A percentile compares a stretch with the other conserved stretches of the same genome.
phyloP scores from a whole-genome alignment of 306 rosid species.

The Phaseolus lunatus region DNA sequence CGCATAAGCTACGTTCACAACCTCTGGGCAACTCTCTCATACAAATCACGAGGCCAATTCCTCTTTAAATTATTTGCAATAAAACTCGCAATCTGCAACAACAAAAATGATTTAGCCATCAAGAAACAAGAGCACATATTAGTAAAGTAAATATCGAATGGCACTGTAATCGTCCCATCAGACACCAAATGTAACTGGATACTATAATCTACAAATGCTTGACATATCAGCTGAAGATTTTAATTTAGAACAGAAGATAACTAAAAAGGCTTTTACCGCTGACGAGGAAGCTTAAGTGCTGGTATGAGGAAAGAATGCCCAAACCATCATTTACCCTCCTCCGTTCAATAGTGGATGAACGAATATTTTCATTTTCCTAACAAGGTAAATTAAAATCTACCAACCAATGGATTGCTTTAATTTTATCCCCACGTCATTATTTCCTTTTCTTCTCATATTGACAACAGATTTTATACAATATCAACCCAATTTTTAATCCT shows the following conservation, averaged over 20 bases:
- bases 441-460: background rate
- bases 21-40: slow-evolving; percentile 87
- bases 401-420: slow-evolving; percentile 11
- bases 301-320: slow-evolving; percentile 3
- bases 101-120: slow-evolving; percentile 17
- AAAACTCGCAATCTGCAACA: slow-evolving; percentile 85
- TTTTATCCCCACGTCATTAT: background rate
- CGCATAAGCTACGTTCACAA: slow-evolving; percentile 56
- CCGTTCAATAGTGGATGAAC: slow-evolving; percentile 16
- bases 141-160: slow-evolving; percentile 4
- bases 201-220: slow-evolving; percentile 13
- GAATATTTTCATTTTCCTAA: slow-evolving; percentile 8
- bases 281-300: slow-evolving; percentile 7
- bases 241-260: slow-evolving; percentile 11
- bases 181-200: slow-evolving; percentile 25
- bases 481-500: background rate
- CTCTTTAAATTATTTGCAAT: slow-evolving; percentile 85
- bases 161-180: slow-evolving; percentile 1
- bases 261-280: slow-evolving; percentile 10
- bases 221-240: background rate
- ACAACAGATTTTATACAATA: slow-evolving; percentile 18
- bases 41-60: slow-evolving; percentile 97
- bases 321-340: slow-evolving; percentile 3
- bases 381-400: slow-evolving; percentile 10
- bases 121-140: slow-evolving; percentile 4